Base-by-base conservation (phyloP, 495 filamentous ascomycete species). In the Talaromyces borbonicus region DNA sequence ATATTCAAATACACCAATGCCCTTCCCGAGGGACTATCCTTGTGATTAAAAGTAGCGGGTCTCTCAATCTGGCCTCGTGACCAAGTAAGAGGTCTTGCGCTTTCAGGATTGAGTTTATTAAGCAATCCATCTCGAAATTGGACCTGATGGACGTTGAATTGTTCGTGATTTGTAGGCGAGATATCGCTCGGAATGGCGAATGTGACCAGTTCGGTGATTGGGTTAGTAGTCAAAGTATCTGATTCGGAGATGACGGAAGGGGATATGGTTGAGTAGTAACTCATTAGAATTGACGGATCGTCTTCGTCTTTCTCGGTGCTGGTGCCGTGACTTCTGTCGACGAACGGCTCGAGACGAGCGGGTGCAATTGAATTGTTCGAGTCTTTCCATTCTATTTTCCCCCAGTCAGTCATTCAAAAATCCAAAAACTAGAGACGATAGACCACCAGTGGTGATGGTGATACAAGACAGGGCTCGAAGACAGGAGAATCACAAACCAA, bases 311-410 rank as follows among this genome's bases (percentile, higher is more conserved):
- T 25, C 19, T 32, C 40, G 55, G 49, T 18, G 32, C 40, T 57
- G 9, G 50, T 26, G 23, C 50, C 42, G n/a, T n/a, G n/a, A n/a
- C n/a, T n/a, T n/a, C n/a, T n/a, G 9, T 42, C 56, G 25, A 69
- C 39, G 52, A 59, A 65, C 7, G 56, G 59, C 2, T 52, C 9
- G 4, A 69, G 51, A 0, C 48, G 38, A 2, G n/a, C 18, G 3
- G 46, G 20, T 40, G 48, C 49, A 29, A 45, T 54, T 40, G 60
- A 52, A 29, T 53, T 46, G 39, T 58, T 63, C 25, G 61, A 51
- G 46, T 68, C 65, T 7, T 49, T 47, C 68, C 68, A 72, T 30
- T 69, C 68, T 70, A 30, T 49, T n/a, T 3, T n/a, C n/a, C n/a
- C n/a, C n/a, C n/a, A n/a, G n/a, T n/a, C n/a, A n/a, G n/a, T n/a